phyloP scores from a whole-genome alignment of 257 asterid genomes.

The Nyctanthes arbortristis region DNA sequence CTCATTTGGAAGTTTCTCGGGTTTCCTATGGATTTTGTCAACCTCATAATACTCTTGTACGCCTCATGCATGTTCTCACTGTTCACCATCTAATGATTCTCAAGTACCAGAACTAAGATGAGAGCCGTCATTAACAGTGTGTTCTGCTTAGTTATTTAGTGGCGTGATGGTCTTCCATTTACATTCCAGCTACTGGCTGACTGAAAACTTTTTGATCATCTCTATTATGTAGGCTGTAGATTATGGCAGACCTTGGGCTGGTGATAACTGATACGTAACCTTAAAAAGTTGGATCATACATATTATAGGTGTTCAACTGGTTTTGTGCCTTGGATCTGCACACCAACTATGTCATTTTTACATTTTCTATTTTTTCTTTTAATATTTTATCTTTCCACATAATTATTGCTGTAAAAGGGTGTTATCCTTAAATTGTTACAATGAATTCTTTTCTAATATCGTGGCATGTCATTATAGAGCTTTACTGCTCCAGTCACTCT shows the following conservation, averaged over 20 bases:
- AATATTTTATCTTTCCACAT: neutral
- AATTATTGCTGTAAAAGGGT: neutral
- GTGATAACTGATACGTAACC: conserved; percentile 14
- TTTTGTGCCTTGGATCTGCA: neutral
- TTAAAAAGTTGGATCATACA: conserved; percentile 17
- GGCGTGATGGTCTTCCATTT: neutral
- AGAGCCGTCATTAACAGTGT: neutral
- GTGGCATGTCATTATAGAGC: neutral
- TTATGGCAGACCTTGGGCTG: conserved; percentile 6
- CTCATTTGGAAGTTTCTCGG: neutral
- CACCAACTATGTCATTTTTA: neutral
- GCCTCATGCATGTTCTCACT: neutral
- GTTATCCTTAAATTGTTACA: neutral
- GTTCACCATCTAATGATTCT: conserved; percentile 2
- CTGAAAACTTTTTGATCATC: neutral
- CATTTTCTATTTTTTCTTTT: neutral
- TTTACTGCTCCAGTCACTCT: no score
- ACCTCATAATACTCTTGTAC: conserved; percentile 13
- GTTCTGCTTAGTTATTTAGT: neutral
- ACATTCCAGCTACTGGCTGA: neutral
- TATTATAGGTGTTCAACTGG: no score
- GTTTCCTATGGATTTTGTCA: conserved; percentile 5
- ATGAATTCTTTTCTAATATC: neutral
- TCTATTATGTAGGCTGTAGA: neutral
- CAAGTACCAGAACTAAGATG: neutral